phyloP scores from a whole-genome alignment of 164 flowering plant species.

The Nymphaea thermarum region DNA sequence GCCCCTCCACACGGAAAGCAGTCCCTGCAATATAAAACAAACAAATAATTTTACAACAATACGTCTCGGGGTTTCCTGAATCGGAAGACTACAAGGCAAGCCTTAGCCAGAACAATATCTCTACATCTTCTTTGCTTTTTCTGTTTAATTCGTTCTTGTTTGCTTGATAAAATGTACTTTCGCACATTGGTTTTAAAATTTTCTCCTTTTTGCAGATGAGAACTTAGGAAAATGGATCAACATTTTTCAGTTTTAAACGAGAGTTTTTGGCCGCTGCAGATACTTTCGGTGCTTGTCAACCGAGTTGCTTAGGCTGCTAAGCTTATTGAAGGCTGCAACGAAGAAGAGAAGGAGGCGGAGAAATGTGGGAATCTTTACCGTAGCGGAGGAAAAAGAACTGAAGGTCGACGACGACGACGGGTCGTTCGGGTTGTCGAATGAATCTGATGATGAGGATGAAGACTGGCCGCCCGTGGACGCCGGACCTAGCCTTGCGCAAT shows the following conservation, averaged over 20 bases:
- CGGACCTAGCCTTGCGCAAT: neutral
- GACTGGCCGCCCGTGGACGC: neutral
- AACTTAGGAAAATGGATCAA: neutral
- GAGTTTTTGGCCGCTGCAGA: neutral
- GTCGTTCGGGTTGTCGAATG: neutral
- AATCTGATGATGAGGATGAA: neutral
- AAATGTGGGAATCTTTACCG: neutral
- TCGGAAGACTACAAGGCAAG: neutral
- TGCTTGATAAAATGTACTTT: neutral
- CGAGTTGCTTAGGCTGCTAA: too few relatives aligned
- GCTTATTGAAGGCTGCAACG: neutral
- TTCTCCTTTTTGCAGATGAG: neutral
- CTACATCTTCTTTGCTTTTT: neutral
- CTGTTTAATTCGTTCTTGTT: neutral
- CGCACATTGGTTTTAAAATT: neutral
- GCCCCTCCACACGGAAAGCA: neutral
- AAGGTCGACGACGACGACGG: neutral
- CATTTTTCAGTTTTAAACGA: neutral
- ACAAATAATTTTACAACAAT: neutral
- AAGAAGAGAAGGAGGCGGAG: neutral
- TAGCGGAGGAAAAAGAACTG: neutral
- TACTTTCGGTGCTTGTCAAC: too few relatives aligned
- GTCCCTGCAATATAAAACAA: neutral
- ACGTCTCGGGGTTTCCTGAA: neutral
- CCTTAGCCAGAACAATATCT: neutral